Percentiles rank a stretch among this genome's conserved stretches.
Conservation (phyloP, 805 yeast species). For the Kuraishia capsulata region DNA sequence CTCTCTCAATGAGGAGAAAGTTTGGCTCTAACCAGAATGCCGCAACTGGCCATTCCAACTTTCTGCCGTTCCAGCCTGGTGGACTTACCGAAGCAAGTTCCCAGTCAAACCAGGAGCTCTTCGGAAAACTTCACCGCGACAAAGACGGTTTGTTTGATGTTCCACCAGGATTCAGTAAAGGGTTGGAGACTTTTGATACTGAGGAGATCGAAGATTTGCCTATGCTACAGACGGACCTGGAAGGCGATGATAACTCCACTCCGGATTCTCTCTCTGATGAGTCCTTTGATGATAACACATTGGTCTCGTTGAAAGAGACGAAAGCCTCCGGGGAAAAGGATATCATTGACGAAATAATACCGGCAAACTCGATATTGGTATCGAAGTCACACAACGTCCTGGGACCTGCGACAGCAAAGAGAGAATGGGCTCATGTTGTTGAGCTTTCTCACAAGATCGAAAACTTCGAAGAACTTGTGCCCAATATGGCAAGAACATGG, state of each 20-base stretch:
- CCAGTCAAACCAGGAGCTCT: slow-evolving; percentile 24
- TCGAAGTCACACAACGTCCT: slow-evolving; percentile 1
- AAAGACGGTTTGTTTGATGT: slow-evolving; percentile 67
- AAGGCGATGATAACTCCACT: slow-evolving; percentile 5
- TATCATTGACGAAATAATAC: slow-evolving; percentile 35
- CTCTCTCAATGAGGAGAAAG: slow-evolving; percentile 65
- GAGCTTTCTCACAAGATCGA: slow-evolving; percentile 76
- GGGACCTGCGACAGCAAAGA: slow-evolving; percentile 13
- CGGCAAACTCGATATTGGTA: slow-evolving; percentile 39
- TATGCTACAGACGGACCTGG: slow-evolving; percentile 5
- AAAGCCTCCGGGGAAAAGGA: background rate
- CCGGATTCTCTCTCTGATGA: slow-evolving; percentile 1
- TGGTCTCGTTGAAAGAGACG: background rate
- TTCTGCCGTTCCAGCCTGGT: slow-evolving; percentile 90
- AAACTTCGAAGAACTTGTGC: slow-evolving; percentile 81
- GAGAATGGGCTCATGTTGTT: slow-evolving; percentile 92
- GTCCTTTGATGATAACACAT: slow-evolving; percentile 1
- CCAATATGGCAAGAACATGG: slow-evolving; percentile 89
- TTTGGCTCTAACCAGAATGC: slow-evolving; percentile 53
- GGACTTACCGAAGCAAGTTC: slow-evolving; percentile 34
- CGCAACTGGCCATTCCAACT: slow-evolving; percentile 61
- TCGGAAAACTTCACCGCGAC: slow-evolving; percentile 47
- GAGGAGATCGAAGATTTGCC: slow-evolving; percentile 3
- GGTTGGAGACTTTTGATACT: slow-evolving; percentile 28
- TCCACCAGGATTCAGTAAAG: slow-evolving; percentile 78